These are phyloP conservation scores for Amanita phalloides DNA, from an alignment of 768 basidiomycete species.

Conservation along the genomic window DNA sequence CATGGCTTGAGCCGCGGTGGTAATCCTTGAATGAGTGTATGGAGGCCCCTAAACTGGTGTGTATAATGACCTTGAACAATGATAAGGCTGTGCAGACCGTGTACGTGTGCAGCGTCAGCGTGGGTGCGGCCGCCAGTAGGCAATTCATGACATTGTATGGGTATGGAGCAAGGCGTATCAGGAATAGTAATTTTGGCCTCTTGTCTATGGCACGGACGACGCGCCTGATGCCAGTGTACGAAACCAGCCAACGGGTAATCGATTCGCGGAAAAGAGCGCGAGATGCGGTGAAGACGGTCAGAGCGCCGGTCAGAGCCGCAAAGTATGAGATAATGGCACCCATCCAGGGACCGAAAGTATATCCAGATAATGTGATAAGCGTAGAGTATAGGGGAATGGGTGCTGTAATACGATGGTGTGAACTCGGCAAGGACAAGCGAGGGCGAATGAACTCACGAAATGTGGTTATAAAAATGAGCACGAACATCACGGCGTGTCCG, in stretches of 20 bases:
- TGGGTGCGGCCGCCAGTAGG: slow-evolving; percentile 79
- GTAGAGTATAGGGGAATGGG: slow-evolving; percentile 91
- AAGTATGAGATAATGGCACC: slow-evolving; percentile 84
- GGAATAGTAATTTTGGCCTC: slow-evolving; percentile 78
- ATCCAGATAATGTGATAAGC: slow-evolving; percentile 84
- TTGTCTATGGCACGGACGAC: slow-evolving; percentile 83
- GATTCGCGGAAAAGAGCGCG: slow-evolving; percentile 59
- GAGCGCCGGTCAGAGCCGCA: slow-evolving; percentile 76
- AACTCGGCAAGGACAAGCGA: background rate
- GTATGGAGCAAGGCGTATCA: slow-evolving; percentile 87
- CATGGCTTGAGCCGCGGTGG: slow-evolving; percentile 25
- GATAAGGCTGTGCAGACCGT: slow-evolving; percentile 71
- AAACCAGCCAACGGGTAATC: slow-evolving; percentile 66
- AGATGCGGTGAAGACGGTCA: slow-evolving; percentile 75
- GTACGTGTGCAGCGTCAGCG: slow-evolving; percentile 72
- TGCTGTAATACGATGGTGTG: slow-evolving; percentile 31
- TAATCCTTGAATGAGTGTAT: slow-evolving; percentile 77
- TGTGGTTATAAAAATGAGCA: slow-evolving; percentile 77
- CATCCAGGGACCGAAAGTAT: slow-evolving; percentile 77
- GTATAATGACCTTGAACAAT: slow-evolving; percentile 83
- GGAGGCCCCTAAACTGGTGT: slow-evolving; percentile 79
- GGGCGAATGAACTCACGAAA: slow-evolving; percentile 53
- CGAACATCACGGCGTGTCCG: slow-evolving; percentile 74
- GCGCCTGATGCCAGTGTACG: slow-evolving; percentile 61
- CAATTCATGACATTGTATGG: slow-evolving; percentile 95